Evolutionary conservation across 2,329 filamentous ascomycete species (phyloP).

Genomic region (Fusarium agapanthi): DNA sequence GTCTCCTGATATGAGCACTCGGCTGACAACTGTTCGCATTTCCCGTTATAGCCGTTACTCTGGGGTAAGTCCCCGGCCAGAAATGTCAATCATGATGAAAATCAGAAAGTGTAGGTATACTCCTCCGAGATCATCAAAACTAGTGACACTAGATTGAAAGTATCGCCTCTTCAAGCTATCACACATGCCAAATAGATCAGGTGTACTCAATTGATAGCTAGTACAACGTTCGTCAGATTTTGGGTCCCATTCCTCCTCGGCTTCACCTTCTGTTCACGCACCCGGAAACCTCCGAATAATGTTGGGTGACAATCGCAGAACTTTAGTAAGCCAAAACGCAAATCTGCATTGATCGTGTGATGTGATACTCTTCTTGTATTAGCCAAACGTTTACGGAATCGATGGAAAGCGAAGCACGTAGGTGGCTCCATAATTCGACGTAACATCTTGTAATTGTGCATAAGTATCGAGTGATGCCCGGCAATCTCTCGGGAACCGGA

Average conservation of each 20-base stretch:
- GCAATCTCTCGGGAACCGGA: background rate
- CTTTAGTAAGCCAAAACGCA: background rate
- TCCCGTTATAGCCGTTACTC: background rate
- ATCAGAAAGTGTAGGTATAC: no score
- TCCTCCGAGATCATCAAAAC: background rate
- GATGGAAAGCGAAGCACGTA: background rate
- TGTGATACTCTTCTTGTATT: background rate
- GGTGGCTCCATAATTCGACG: background rate
- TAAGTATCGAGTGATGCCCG: background rate
- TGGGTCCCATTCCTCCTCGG: background rate
- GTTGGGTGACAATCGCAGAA: background rate
- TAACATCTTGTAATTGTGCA: background rate
- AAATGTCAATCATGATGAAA: background rate
- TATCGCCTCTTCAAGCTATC: fast-evolving
- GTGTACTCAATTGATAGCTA: background rate
- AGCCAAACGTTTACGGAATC: background rate
- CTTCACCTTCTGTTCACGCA: background rate
- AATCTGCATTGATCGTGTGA: background rate
- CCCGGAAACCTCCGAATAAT: background rate
- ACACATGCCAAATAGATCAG: background rate
- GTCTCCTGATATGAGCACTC: background rate
- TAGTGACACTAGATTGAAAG: no score
- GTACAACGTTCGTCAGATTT: background rate
- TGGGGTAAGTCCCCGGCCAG: background rate
- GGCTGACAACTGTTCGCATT: background rate